Evolutionary conservation across 2,329 filamentous ascomycete species (phyloP).

Genomic region (Neofusicoccum cordaticola): DNA sequence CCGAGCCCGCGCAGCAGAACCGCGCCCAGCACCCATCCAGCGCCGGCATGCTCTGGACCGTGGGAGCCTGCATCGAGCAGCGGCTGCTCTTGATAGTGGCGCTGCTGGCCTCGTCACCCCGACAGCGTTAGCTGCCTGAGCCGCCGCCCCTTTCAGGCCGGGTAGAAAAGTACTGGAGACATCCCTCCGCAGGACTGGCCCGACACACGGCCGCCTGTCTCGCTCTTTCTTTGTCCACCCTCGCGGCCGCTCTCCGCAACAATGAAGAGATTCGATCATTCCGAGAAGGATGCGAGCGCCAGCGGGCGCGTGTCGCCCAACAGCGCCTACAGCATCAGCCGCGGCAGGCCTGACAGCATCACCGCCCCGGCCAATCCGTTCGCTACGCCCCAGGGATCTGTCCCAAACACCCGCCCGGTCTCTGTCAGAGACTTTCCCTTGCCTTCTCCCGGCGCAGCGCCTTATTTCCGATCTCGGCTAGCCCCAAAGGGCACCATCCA

Average conservation of each 20-base stretch:
- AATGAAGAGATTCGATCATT: slow-evolving; percentile 1
- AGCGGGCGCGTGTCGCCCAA: neutral
- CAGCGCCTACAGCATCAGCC: neutral
- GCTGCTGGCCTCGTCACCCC: neutral
- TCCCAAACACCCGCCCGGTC: neutral
- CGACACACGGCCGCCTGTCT: neutral
- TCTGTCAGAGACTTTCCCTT: neutral
- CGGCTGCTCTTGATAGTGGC: neutral
- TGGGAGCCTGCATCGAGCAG: neutral
- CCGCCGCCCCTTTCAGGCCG: neutral
- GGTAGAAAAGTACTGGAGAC: slow-evolving; percentile 3
- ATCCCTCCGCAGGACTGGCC: neutral
- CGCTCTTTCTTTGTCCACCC: neutral
- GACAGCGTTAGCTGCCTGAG: neutral
- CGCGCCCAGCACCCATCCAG: neutral
- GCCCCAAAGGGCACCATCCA: slow-evolving; percentile 5
- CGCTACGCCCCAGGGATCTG: neutral
- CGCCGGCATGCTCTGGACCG: slow-evolving; percentile 4
- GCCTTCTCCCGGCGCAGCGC: neutral
- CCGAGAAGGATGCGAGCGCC: neutral
- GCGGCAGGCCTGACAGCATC: neutral
- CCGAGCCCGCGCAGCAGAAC: neutral
- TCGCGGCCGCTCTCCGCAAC: neutral
- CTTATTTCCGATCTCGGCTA: slow-evolving; percentile 5
- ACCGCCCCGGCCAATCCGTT: neutral